A percentile compares a stretch with the other conserved stretches of the same genome.
Conservation (phyloP, 148 eudicot species). For the Rhododendron williamsianum region DNA sequence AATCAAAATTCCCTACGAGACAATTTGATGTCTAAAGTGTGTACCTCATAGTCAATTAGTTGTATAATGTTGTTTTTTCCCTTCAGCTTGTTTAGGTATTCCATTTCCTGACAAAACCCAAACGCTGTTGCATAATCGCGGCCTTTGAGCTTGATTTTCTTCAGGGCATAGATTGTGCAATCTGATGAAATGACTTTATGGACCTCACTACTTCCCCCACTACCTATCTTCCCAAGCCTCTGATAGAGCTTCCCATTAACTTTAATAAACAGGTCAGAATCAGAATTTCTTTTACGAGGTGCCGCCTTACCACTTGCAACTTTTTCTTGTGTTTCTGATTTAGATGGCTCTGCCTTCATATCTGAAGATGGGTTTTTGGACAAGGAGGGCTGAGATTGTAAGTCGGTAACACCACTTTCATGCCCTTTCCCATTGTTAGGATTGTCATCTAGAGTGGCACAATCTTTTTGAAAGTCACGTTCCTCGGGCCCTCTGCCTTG, state of each 20-base stretch:
- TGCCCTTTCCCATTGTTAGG: conserved; percentile 27
- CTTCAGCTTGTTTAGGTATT: conserved; percentile 73
- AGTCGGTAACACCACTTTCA: conserved; percentile 24
- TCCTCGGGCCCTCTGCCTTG: conserved; percentile 25
- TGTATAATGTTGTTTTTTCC: conserved; percentile 89
- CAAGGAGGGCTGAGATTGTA: conserved; percentile 32
- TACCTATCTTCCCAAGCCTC: conserved; percentile 98
- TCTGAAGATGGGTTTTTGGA: conserved; percentile 30
- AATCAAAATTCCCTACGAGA: neutral
- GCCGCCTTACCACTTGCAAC: conserved; percentile 32
- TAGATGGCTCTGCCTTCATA: conserved; percentile 48
- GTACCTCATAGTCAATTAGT: conserved; percentile 94
- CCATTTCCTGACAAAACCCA: conserved; percentile 97
- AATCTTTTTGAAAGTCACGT: conserved; percentile 22
- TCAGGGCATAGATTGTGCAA: conserved; percentile 85
- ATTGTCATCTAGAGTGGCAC: conserved; percentile 27
- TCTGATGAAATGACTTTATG: conserved; percentile 96
- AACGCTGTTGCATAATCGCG: conserved; percentile 92
- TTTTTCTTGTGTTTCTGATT: conserved; percentile 59
- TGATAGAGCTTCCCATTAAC: conserved; percentile 95
- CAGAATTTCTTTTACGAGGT: conserved; percentile 60
- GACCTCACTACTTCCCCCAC: conserved; percentile 99
- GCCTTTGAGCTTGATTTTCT: conserved; percentile 94
- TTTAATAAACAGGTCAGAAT: conserved; percentile 88
- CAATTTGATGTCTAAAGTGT: neutral